Evolutionary conservation across 345 rosid species (phyloP).

Genomic region (Euphorbia lathyris): DNA sequence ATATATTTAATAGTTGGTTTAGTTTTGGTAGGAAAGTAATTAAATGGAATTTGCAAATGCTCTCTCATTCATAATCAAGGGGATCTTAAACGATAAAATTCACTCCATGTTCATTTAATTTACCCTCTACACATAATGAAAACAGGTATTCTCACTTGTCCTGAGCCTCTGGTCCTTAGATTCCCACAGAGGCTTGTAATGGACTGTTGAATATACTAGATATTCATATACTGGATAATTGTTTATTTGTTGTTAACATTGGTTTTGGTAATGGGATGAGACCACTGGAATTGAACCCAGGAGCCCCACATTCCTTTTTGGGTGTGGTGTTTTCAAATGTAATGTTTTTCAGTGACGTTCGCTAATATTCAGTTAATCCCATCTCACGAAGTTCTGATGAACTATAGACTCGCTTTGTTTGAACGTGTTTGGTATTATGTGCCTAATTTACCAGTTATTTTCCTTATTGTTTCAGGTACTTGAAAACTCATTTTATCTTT

Average conservation of each 20-base stretch:
- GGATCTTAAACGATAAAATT: no score
- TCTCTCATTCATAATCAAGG: background rate
- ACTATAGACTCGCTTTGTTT: background rate
- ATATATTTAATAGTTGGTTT: background rate
- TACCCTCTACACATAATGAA: no score
- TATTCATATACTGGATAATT: no score
- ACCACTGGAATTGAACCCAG: no score
- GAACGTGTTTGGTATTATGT: background rate
- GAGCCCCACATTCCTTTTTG: no score
- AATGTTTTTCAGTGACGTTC: background rate
- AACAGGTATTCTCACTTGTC: background rate
- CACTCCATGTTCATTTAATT: no score
- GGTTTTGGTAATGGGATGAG: no score
- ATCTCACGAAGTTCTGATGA: background rate
- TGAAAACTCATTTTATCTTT: conserved; percentile 63
- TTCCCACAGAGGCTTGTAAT: background rate
- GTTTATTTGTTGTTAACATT: no score
- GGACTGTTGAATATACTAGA: no score
- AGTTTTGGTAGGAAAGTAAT: background rate
- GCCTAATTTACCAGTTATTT: background rate
- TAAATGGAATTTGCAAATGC: background rate
- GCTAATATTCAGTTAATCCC: background rate
- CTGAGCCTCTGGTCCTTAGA: background rate
- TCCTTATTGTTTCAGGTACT: conserved; percentile 44
- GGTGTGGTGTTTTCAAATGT: background rate